Conservation (phyloP, 179 eudicot genomes). For the Pouteria campechiana region DNA sequence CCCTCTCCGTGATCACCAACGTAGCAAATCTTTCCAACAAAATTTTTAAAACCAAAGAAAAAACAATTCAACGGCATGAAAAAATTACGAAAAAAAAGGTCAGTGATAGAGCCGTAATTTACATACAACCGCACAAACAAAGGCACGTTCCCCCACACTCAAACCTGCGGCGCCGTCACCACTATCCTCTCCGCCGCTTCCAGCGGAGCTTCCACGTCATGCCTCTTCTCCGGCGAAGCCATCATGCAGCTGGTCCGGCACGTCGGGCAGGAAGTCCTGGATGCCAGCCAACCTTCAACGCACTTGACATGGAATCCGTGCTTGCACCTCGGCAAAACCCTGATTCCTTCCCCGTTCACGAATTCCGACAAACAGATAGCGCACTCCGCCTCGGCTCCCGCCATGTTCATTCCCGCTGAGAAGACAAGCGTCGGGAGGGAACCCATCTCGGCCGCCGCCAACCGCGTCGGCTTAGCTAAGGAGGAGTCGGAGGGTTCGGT, state of each 20-base stretch:
- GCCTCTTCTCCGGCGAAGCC: neutral
- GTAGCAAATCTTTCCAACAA: no score
- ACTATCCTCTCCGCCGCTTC: no score
- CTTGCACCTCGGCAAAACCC: constrained; percentile 16
- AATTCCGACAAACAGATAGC: constrained; percentile 22
- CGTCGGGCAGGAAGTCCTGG: constrained; percentile 21
- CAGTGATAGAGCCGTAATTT: no score
- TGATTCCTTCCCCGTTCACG: constrained; percentile 17
- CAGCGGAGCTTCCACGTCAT: no score
- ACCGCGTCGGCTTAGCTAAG: neutral
- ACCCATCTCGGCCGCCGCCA: constrained; percentile 4
- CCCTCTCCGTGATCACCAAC: no score
- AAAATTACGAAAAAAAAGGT: no score
- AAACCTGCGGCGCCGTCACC: no score
- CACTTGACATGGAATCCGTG: constrained; percentile 22
- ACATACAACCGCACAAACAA: no score
- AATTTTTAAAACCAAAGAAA: no score
- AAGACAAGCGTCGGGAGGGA: constrained; percentile 15
- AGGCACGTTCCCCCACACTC: no score
- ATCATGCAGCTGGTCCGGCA: constrained; percentile 10
- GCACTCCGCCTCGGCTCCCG: constrained; percentile 12
- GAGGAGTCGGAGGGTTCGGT: neutral
- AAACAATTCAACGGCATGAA: no score
- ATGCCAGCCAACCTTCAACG: constrained; percentile 20
- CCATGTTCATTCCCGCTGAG: neutral